A percentile compares a stretch with the other conserved stretches of the same genome.
Evolutionary conservation across 2,329 filamentous ascomycete genomes (phyloP).

Genomic region (Sporothrix euskadiensis): DNA sequence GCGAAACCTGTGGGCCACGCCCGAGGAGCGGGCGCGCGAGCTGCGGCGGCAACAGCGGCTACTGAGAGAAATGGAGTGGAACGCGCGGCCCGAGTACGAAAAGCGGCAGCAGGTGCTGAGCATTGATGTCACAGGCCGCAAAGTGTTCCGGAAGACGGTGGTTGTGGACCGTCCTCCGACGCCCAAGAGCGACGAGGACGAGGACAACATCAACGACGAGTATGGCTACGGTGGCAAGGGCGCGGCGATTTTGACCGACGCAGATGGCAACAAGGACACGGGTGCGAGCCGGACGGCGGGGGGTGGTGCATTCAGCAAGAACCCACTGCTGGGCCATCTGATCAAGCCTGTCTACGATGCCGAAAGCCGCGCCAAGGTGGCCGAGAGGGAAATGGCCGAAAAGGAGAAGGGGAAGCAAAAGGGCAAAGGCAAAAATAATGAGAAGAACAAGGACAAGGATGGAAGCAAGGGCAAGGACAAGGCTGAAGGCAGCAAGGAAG

Average conservation of each 20-base stretch:
- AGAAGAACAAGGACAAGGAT: not conserved
- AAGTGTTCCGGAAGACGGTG: conserved; percentile 71
- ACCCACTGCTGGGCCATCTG: conserved; percentile 63
- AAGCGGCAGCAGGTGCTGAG: conserved; percentile 82
- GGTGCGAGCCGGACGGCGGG: conserved; percentile 28
- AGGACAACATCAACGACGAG: conserved; percentile 31
- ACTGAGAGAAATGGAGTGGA: conserved; percentile 83
- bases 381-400: not conserved
- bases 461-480: not conserved
- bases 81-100: conserved; percentile 81
- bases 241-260: conserved; percentile 38
- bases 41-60: conserved; percentile 84
- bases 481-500: not conserved
- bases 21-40: conserved; percentile 77
- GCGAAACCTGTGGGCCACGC: conserved; percentile 79
- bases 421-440: conserved; percentile 1
- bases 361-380: conserved; percentile 38
- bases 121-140: conserved; percentile 77
- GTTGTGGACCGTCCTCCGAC: conserved; percentile 60
- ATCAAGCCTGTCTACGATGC: conserved; percentile 64
- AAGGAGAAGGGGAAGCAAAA: conserved; percentile 32
- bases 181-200: conserved; percentile 40
- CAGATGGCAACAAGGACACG: conserved; percentile 40
- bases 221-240: conserved; percentile 35
- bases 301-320: conserved; percentile 66